Base-by-base conservation (phyloP, 306 rosid species). In the Casuarina equisetifolia region DNA sequence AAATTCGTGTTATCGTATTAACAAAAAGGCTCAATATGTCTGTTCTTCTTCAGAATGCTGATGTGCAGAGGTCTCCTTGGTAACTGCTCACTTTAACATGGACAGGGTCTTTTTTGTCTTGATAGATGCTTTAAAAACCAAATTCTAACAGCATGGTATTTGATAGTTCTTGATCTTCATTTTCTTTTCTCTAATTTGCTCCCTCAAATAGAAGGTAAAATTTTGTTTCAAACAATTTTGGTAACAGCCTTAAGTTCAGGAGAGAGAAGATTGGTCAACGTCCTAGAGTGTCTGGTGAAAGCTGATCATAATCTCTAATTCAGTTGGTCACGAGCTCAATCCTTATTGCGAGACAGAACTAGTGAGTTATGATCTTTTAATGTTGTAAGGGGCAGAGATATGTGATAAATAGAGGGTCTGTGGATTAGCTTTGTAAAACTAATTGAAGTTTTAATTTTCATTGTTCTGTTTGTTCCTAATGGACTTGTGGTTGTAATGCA, bases 401-500 rank as follows among this genome's bases (percentile, higher is more conserved):
- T 67, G 48, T 42, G 49, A 40, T 67, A 67, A 42, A 67, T 13
- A n/a, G n/a, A 16, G 50, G 32, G 19, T 67, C 42, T 67, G 5
- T 38, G 50, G 49, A 67, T 42, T 42, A 13, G 71, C 71, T 58
- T 16, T 32, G 50, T 6, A 42, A 67, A 67, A 42, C 15, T 42
- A 20, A 67, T 67, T 58, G 9, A 20, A 15, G 10, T 25, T 58
- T 1, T 4, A 10, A 42, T 42, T 8, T 58, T 36, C 20, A 13
- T n/a, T 13, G 2, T 4, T 20, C 10, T n/a, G 3, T 53, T 36
- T 71, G 32, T 67, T 83, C 50, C 52, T 67, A 54, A 70, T 58
- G 39, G 51, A 64, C 3, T 68, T 52, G 6, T 13, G 44, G 64
- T 67, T 74, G 54, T 77, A 6, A 74, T 76, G 85, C 80, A 87